A percentile compares a stretch with the other conserved stretches of the same genome.
Conservation (phyloP, 495 filamentous ascomycete species). For the Talaromyces stipitatus region DNA sequence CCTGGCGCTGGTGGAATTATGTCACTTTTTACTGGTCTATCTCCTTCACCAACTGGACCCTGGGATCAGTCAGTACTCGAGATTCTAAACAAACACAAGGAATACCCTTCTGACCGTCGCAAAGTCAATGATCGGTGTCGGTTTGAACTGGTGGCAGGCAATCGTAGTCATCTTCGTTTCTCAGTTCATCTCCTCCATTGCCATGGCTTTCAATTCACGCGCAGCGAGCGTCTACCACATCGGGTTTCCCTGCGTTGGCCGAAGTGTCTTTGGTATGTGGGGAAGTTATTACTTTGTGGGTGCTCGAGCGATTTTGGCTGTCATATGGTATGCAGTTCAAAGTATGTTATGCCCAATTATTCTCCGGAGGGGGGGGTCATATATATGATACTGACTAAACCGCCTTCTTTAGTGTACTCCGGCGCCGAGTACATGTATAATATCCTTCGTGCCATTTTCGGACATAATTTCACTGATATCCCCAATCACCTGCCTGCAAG, state of each 20-base stretch:
- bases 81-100: not conserved
- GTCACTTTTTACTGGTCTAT: constrained; percentile 31
- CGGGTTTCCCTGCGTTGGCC: constrained; percentile 49
- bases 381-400: not conserved
- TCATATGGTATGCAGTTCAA: constrained; percentile 59
- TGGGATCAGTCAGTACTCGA: constrained; percentile 22
- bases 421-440: constrained; percentile 49
- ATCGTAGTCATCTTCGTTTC: constrained; percentile 35
- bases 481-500: constrained; percentile 35
- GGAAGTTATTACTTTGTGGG: constrained; percentile 52
- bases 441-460: constrained; percentile 53
- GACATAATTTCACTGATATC: constrained; percentile 38
- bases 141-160: constrained; percentile 37
- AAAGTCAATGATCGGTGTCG: constrained; percentile 31
- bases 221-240: constrained; percentile 32
- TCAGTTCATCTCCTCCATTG: constrained; percentile 30
- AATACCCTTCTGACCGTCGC: not conserved
- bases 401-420: constrained; percentile 25
- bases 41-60: constrained; percentile 34
- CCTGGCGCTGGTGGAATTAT: constrained; percentile 32
- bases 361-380: not conserved
- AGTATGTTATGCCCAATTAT: constrained; percentile 17
- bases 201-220: constrained; percentile 34
- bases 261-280: constrained; percentile 53
- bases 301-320: constrained; percentile 47